Conservation (phyloP, 2,329 filamentous ascomycete genomes). For the Geoglossum cookeanum region DNA sequence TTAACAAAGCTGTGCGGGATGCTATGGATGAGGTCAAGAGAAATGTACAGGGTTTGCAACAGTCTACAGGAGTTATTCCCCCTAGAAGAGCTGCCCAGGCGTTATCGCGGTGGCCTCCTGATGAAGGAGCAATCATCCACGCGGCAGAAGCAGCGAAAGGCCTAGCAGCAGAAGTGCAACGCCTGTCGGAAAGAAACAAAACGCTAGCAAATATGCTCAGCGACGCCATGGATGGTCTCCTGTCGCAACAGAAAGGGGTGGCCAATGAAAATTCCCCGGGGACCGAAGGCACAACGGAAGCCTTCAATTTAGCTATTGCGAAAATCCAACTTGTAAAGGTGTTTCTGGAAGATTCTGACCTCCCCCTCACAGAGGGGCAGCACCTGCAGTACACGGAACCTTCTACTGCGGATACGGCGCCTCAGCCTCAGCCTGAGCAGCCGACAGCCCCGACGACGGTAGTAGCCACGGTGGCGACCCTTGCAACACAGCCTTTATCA, state of each 20-base stretch:
- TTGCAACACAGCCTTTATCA: not conserved
- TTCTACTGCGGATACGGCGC: not conserved
- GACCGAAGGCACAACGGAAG: constrained; percentile 26
- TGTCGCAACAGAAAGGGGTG: constrained; percentile 34
- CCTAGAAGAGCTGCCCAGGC: constrained; percentile 18
- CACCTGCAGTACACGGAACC: not conserved
- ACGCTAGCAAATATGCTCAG: constrained; percentile 50
- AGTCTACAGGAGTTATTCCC: constrained; percentile 19
- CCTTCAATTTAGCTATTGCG: constrained; percentile 39
- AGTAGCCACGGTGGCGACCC: not conserved
- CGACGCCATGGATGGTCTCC: constrained; percentile 43
- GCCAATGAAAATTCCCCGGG: constrained; percentile 27
- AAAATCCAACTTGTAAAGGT: constrained; percentile 46
- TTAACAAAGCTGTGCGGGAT: constrained; percentile 65
- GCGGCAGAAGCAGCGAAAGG: constrained; percentile 23
- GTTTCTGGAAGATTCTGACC: constrained; percentile 28
- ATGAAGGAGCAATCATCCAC: constrained; percentile 11
- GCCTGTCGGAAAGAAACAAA: constrained; percentile 44
- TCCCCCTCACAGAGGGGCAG: constrained; percentile 5
- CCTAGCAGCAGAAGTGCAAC: not conserved
- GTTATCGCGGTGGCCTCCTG: constrained; percentile 10
- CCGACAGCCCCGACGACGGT: not conserved
- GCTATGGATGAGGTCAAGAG: constrained; percentile 63
- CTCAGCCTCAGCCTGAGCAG: not conserved
- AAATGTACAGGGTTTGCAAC: constrained; percentile 49